A percentile compares a stretch with the other conserved stretches of the same genome.
Conservation (phyloP, 225 moss, liverwort and hornwort genomes). For the Sphagnum tenellum region DNA sequence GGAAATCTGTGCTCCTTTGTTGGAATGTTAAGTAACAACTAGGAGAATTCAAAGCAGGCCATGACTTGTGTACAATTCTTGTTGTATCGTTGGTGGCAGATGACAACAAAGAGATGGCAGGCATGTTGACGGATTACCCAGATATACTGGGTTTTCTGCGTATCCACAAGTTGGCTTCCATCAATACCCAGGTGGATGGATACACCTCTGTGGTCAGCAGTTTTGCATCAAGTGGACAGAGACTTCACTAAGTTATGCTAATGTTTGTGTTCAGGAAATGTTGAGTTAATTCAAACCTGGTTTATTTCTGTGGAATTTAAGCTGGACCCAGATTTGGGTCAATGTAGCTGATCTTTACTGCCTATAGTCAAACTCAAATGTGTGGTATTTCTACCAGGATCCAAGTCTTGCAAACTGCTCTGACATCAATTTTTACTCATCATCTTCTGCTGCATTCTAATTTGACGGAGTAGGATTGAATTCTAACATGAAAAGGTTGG, state of each 20-base stretch:
- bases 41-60: too few relatives aligned
- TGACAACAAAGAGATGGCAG: constrained; percentile 82
- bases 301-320: too few relatives aligned
- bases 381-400: too few relatives aligned
- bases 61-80: not conserved
- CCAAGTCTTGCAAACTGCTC: not conserved
- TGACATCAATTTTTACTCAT: not conserved
- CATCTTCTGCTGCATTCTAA: not conserved
- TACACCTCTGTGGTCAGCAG: too few relatives aligned
- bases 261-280: too few relatives aligned
- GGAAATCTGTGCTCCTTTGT: too few relatives aligned
- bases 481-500: not conserved
- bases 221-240: too few relatives aligned
- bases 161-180: constrained; percentile 72
- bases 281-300: too few relatives aligned
- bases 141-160: constrained; percentile 90
- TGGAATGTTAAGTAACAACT: too few relatives aligned
- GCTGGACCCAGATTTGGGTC: not conserved
- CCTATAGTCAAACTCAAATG: too few relatives aligned
- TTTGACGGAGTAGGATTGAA: not conserved
- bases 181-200: constrained; percentile 69
- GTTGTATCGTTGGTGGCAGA: constrained; percentile 35
- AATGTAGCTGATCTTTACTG: not conserved
- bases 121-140: constrained; percentile 73
- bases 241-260: too few relatives aligned